Conservation (phyloP, 805 yeast species). For the Lipomyces mesembrius region DNA sequence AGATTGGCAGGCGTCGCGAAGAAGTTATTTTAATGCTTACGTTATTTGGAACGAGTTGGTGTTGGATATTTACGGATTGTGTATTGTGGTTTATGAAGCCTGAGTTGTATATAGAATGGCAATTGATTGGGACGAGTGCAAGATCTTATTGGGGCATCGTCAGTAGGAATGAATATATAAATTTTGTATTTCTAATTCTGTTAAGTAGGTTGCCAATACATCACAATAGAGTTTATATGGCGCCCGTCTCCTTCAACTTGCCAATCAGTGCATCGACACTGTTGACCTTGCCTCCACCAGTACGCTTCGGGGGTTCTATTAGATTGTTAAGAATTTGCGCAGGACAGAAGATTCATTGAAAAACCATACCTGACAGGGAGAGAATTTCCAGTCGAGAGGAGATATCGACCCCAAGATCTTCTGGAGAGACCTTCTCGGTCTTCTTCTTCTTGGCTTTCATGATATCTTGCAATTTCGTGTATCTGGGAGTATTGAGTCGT, state of each 20-base stretch:
- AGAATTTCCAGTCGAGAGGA: constrained; percentile 67
- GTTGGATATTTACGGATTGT: not conserved
- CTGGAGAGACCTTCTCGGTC: constrained; percentile 63
- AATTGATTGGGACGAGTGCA: too few species aligned
- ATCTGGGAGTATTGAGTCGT: constrained; percentile 92
- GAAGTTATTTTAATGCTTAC: constrained; percentile 2
- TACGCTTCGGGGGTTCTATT: constrained; percentile 77
- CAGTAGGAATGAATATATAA: not conserved
- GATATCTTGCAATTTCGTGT: constrained; percentile 92
- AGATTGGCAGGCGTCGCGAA: constrained; percentile 18
- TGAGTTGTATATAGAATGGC: too few species aligned
- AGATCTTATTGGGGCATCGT: too few species aligned
- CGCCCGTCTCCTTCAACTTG: constrained; percentile 77
- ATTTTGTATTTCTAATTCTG: not conserved
- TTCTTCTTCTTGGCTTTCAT: constrained; percentile 99
- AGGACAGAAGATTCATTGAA: not conserved
- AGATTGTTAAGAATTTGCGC: not conserved
- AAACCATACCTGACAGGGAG: constrained; percentile 56
- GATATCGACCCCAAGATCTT: constrained; percentile 72
- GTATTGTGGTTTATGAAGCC: too few species aligned
- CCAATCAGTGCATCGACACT: constrained; percentile 80
- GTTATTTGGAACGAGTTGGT: not conserved
- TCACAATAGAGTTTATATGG: constrained; percentile 50
- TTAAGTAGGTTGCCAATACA: not conserved
- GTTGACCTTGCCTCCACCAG: constrained; percentile 79